Conservation (phyloP, 139 green algal genomes). For the Marvania coccoides region DNA sequence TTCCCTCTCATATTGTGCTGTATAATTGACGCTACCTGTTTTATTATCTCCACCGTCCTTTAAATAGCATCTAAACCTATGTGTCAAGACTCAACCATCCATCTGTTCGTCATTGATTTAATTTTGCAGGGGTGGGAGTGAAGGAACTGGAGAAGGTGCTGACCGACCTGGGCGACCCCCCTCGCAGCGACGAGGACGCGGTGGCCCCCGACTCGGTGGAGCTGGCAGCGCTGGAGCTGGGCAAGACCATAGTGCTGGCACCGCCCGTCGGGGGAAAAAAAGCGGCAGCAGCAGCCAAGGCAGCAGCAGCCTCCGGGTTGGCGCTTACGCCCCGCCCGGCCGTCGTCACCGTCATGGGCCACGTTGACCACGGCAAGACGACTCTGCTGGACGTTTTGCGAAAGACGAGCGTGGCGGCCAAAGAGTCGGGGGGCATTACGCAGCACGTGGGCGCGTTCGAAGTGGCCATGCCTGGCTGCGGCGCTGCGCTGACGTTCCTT, state of each 20-base stretch:
- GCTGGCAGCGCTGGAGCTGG: conserved; percentile 61
- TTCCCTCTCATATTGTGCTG: not conserved
- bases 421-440: conserved; percentile 92
- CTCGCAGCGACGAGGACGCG: conserved; percentile 26
- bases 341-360: conserved; percentile 87
- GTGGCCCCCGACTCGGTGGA: conserved; percentile 51
- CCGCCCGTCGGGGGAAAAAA: not conserved
- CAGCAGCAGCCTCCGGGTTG: not conserved
- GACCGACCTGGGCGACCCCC: conserved; percentile 25
- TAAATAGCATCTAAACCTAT: too few species aligned
- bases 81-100: too few species aligned
- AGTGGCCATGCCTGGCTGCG: conserved; percentile 54
- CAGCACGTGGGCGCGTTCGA: conserved; percentile 90
- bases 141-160: conserved; percentile 29
- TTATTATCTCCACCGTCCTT: not conserved
- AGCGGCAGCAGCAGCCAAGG: not conserved
- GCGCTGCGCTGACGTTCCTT: conserved; percentile 72
- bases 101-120: not conserved
- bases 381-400: conserved; percentile 83
- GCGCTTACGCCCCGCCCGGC: conserved; percentile 42
- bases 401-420: conserved; percentile 67
- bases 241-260: conserved; percentile 28
- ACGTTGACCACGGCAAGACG: conserved; percentile 97
- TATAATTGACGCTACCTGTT: not conserved
- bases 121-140: conserved; percentile 1